Percentiles rank a stretch among this genome's conserved stretches.
These are phyloP conservation scores for Tubosaeta sp. DNA, from an alignment of 768 basidiomycete genomes.

Conservation along the genomic window DNA sequence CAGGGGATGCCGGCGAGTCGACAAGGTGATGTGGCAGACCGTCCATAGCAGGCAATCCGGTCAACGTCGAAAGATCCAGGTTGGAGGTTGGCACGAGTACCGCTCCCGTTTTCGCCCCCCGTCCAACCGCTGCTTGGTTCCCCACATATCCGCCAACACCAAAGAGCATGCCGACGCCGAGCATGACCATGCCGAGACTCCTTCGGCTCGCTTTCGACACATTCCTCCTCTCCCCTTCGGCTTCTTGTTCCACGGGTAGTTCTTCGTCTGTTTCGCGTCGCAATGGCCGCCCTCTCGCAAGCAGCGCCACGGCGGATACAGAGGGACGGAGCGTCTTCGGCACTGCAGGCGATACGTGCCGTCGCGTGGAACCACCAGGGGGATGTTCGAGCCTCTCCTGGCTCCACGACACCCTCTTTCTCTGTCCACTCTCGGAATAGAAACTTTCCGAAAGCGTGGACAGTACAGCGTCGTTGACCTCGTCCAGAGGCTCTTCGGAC, in stretches of 20 bases:
- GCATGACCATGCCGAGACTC: slow-evolving; percentile 76
- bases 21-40: slow-evolving; percentile 9
- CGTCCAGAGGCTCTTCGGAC: slow-evolving; percentile 32
- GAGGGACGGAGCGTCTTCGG: slow-evolving; percentile 29
- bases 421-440: slow-evolving; percentile 63
- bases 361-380: slow-evolving; percentile 40
- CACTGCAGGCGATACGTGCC: slow-evolving; percentile 32
- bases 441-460: slow-evolving; percentile 68
- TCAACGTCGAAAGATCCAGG: neutral
- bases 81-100: slow-evolving; percentile 37
- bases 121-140: slow-evolving; percentile 25
- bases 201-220: slow-evolving; percentile 64
- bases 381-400: slow-evolving; percentile 56
- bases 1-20: neutral
- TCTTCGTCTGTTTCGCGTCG: slow-evolving; percentile 35
- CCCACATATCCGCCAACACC: slow-evolving; percentile 53
- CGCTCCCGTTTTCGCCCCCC: slow-evolving; percentile 39
- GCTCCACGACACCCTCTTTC: slow-evolving; percentile 67
- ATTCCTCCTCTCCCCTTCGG: slow-evolving; percentile 25
- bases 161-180: slow-evolving; percentile 73
- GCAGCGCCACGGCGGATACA: slow-evolving; percentile 15
- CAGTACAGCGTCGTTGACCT: slow-evolving; percentile 49
- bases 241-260: slow-evolving; percentile 19
- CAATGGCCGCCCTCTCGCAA: slow-evolving; percentile 43
- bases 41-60: slow-evolving; percentile 9